phyloP scores from a whole-genome alignment of 305 asterid genomes.

The Fraxinus angustifolia region DNA sequence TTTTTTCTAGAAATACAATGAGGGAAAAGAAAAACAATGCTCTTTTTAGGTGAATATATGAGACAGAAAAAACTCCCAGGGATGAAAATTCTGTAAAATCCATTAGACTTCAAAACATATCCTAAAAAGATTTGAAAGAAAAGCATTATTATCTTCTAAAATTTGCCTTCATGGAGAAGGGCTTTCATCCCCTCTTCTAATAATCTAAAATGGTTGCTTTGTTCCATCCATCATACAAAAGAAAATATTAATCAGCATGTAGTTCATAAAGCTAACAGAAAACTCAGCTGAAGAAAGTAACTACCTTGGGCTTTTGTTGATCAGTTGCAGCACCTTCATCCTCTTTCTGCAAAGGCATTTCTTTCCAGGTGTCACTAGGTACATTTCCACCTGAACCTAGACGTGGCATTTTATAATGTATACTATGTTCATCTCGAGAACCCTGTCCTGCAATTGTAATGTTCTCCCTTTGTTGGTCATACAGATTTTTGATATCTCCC shows the following conservation, averaged over 20 bases:
- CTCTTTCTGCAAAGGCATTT: constrained; percentile 38
- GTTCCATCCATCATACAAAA: not conserved
- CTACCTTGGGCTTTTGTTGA: constrained; percentile 66
- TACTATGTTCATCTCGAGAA: constrained; percentile 42
- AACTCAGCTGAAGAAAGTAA: not conserved
- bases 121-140: not conserved
- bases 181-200: not conserved
- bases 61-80: not conserved
- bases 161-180: not conserved
- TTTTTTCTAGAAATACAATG: not conserved
- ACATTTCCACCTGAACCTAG: constrained; percentile 36
- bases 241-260: not conserved
- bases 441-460: constrained; percentile 39
- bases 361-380: constrained; percentile 40
- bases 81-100: not conserved
- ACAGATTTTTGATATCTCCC: constrained; percentile 43
- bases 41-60: not conserved
- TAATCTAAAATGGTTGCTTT: not conserved
- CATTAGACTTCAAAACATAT: not conserved
- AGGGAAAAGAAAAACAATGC: not conserved
- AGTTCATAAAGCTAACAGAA: not conserved
- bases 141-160: not conserved
- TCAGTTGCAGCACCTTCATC: constrained; percentile 38
- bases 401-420: constrained; percentile 34
- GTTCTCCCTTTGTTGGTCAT: constrained; percentile 40